phyloP scores from a whole-genome alignment of 2,329 filamentous ascomycete genomes.

The Xylaria sp. region DNA sequence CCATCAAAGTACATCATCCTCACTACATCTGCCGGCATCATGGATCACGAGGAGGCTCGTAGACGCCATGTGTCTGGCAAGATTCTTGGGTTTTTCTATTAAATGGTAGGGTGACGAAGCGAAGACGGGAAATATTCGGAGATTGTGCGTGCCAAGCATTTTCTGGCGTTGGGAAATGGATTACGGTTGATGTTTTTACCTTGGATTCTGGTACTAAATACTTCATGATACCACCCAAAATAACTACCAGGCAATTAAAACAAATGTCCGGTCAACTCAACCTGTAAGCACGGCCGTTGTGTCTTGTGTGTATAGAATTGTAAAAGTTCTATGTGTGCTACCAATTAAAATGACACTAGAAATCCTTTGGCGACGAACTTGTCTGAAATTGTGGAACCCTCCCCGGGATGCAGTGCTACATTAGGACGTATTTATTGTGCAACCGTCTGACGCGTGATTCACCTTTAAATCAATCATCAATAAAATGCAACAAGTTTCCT shows the following conservation, averaged over 20 bases:
- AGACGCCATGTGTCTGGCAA: slow-evolving; percentile 99
- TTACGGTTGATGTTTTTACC: slow-evolving; percentile 40
- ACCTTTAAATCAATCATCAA: too few species aligned
- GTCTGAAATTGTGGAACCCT: slow-evolving; percentile 9
- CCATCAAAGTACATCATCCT: slow-evolving; percentile 80
- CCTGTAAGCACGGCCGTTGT: background rate
- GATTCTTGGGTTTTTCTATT: slow-evolving; percentile 99
- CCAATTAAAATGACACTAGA: background rate
- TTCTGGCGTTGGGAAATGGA: slow-evolving; percentile 47
- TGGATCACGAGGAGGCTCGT: slow-evolving; percentile 99
- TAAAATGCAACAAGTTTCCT: too few species aligned
- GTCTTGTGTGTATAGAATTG: background rate
- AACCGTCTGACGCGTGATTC: background rate
- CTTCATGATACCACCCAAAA: slow-evolving; percentile 47
- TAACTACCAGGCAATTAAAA: background rate
- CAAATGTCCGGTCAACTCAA: background rate
- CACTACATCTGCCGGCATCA: slow-evolving; percentile 98
- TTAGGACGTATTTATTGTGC: background rate
- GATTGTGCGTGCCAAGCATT: slow-evolving; percentile 43
- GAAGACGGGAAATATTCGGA: slow-evolving; percentile 6
- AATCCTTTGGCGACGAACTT: slow-evolving; percentile 11
- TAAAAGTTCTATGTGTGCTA: background rate
- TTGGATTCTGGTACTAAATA: slow-evolving; percentile 43
- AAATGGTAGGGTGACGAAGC: slow-evolving; percentile 51
- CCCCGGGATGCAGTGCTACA: slow-evolving; percentile 10